Percentiles rank a stretch among this genome's conserved stretches.
phyloP scores from a whole-genome alignment of 2,329 filamentous ascomycete species.

The Neofusicoccum umdonicola region DNA sequence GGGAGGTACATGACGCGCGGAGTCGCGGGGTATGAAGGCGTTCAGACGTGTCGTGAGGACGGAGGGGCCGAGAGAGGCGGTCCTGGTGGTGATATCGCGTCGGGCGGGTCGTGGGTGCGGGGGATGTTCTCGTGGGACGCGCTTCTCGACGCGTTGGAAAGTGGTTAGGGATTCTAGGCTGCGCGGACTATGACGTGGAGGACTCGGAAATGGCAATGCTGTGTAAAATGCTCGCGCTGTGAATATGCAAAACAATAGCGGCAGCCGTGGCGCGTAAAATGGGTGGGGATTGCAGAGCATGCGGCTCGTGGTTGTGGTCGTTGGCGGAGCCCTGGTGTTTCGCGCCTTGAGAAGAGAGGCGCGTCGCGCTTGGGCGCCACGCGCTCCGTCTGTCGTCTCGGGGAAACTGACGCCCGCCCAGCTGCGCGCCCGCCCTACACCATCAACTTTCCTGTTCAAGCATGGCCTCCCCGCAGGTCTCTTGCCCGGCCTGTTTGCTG shows the following conservation, averaged over 20 bases:
- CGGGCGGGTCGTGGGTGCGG: not conserved
- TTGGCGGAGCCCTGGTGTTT: not conserved
- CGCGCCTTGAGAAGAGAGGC: not conserved
- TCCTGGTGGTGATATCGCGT: not conserved
- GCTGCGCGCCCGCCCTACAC: not conserved
- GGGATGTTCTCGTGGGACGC: not conserved
- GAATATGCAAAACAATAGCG: slow-evolving; percentile 3
- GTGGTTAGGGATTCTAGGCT: slow-evolving; percentile 4
- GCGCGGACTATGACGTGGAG: slow-evolving; percentile 7
- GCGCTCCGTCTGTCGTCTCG: not conserved
- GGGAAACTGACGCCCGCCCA: not conserved
- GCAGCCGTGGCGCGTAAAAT: not conserved
- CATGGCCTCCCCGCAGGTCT: not conserved
- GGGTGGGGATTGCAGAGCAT: not conserved
- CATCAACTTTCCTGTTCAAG: not conserved
- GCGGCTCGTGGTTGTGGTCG: not conserved
- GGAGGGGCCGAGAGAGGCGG: not conserved
- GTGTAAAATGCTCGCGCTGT: not conserved
- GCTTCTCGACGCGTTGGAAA: slow-evolving; percentile 10
- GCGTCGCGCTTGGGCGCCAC: not conserved
- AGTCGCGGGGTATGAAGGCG: not conserved
- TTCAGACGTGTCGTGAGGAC: not conserved
- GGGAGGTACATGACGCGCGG: slow-evolving; percentile 81
- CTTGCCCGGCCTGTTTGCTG: not conserved
- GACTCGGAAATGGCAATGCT: slow-evolving; percentile 6